Base-by-base conservation (phyloP, 2,329 filamentous ascomycete species). In the Grosmannia penicillata region DNA sequence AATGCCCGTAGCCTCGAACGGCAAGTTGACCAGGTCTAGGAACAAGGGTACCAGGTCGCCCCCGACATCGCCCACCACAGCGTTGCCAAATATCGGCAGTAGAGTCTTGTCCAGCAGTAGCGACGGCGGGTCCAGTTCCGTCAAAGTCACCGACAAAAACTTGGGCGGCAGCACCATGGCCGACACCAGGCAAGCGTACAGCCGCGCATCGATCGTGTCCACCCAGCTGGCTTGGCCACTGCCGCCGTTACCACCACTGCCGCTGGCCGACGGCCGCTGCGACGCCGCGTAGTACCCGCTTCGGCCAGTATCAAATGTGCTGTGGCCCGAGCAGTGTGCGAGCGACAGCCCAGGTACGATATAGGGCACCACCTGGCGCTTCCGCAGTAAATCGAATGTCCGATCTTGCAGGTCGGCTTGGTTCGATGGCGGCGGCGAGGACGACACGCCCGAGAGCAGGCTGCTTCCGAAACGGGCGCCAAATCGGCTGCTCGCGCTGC, bases 1-100 rank as follows among this genome's bases (percentile, higher is more conserved):
- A 41, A 98, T 95, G 18, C 89, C 89, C 0, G 87, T 93, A 8
- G 85, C 86, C 56, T 94, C 85, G 30, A 89, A 69, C 0, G 89
- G 83, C 29, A 96, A 63, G 30, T 75, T 75, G 17, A 74, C 75
- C 21, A 98, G 68, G 50, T 96, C 85, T 4, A 98, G 69, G 42
- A 86, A 89, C 48, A 98, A 91, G 2, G 91, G 86, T 2, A 93
- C 75, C 25, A 87, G 66, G 42, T 74, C 75, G 47, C 77, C 77
- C 38, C 76, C 76, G 33, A 73, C 82, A 43, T 78, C 68, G 11
- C 84, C 86, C 0, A 94, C 72, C 2, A 96, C 62, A 0, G 84
- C 72, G 49, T 82, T 78, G 17, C 77, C 75, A 49, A 81, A 81
- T 15, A 82, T 61, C 11, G 60, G 58, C 6, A 87, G 62, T 15